Conservation (phyloP, 345 rosid genomes). For the Aquilaria yunnanensis region DNA sequence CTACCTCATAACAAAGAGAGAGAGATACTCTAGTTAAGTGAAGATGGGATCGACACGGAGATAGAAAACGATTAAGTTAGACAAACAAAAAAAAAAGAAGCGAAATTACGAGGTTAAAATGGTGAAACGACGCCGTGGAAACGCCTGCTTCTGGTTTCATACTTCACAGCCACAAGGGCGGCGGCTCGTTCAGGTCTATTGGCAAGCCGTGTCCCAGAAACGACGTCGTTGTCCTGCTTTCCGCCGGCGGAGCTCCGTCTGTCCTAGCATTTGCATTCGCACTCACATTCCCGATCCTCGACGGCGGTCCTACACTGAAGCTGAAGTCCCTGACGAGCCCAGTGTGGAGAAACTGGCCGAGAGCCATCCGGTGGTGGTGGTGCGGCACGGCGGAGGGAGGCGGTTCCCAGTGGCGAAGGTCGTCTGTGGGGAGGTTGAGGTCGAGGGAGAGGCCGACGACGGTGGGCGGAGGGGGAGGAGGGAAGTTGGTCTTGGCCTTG, state of each 20-base stretch:
- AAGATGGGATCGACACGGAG: neutral
- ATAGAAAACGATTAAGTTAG: neutral
- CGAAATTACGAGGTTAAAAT: constrained; percentile 11
- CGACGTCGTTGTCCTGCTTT: constrained; percentile 21
- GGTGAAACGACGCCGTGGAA: neutral
- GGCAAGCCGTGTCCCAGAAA: constrained; percentile 69
- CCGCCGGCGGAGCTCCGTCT: constrained; percentile 17
- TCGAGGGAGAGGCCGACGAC: constrained; percentile 39
- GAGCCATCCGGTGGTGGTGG: constrained; percentile 25
- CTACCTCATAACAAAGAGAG: neutral
- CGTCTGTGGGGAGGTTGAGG: constrained; percentile 44
- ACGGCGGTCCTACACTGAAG: constrained; percentile 20
- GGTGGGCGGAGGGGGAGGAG: constrained; percentile 42
- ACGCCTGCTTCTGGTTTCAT: neutral
- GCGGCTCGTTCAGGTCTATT: constrained; percentile 93
- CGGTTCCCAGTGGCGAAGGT: constrained; percentile 14
- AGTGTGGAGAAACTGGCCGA: constrained; percentile 55
- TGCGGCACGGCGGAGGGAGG: constrained; percentile 3
- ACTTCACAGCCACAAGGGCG: constrained; percentile 75
- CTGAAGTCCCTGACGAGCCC: constrained; percentile 44
- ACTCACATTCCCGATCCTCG: constrained; percentile 4
- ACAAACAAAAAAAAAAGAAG: neutral
- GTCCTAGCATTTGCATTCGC: constrained; percentile 5
- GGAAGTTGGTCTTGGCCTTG: constrained; percentile 92
- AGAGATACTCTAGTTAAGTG: neutral